phyloP scores from a whole-genome alignment of 805 yeast genomes.

The Candida coleopterorum region DNA sequence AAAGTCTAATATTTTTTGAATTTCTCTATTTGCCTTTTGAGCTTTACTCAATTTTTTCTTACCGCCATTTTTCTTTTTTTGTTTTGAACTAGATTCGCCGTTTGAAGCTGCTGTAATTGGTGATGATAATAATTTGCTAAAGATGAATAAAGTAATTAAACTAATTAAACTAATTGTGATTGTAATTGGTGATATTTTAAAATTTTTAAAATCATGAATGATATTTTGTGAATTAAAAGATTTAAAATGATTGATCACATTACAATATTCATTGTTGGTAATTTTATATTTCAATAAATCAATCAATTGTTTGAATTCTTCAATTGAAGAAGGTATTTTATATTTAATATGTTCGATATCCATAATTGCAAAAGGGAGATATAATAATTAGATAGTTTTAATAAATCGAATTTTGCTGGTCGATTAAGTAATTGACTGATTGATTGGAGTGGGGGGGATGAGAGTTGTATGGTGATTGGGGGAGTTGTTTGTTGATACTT shows the following conservation, averaged over 20 bases:
- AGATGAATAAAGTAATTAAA: constrained; percentile 22
- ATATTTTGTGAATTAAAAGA: constrained; percentile 15
- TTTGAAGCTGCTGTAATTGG: neutral
- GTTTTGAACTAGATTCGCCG: constrained; percentile 11
- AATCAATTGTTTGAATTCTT: constrained; percentile 9
- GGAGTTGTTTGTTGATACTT: too few relatives aligned
- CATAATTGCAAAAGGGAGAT: too few relatives aligned
- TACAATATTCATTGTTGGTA: constrained; percentile 4
- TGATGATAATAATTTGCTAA: constrained; percentile 15
- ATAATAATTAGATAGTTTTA: too few relatives aligned
- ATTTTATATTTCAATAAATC: constrained; percentile 7
- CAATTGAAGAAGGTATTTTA: constrained; percentile 8
- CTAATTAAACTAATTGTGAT: constrained; percentile 26
- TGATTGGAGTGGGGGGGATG: too few relatives aligned
- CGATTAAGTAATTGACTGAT: too few relatives aligned
- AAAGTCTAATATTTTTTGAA: constrained; percentile 34
- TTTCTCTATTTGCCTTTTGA: constrained; percentile 35
- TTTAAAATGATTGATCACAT: constrained; percentile 11
- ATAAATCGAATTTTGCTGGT: too few relatives aligned
- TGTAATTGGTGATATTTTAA: constrained; percentile 31
- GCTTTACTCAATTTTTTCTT: constrained; percentile 37
- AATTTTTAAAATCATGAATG: constrained; percentile 23
- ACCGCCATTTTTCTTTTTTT: constrained; percentile 17
- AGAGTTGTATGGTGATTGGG: too few relatives aligned
- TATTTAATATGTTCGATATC: constrained; percentile 9